Evolutionary conservation across 2,329 filamentous ascomycete species (phyloP), one percentile per base, ranked within the genome.

Genomic region (Akanthomyces dipterigenus): DNA sequence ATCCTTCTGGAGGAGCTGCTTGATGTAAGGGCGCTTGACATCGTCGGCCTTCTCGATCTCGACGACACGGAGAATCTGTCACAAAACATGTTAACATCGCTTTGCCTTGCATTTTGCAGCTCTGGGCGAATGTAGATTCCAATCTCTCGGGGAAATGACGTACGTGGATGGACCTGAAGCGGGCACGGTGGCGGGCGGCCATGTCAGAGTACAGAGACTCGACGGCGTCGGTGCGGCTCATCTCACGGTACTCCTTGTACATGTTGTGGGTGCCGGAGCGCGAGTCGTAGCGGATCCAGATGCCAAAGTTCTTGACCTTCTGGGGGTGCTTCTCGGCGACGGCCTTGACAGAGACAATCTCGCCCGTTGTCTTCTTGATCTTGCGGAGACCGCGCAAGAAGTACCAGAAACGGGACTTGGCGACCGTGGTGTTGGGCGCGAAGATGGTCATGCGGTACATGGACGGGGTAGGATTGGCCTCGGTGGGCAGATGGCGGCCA

Each of bases 171-270:
- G 91, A 96, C 82, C 95, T 88, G 87, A 99, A 99, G 75, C 95
- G 91, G 76, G 95, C 89, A 71, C 75, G 92, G 88, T 99, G 95
- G 79, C 95, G 91, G 80, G 96, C 93, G 72, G 95, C 92, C 95
- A 99, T 98, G 85, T 99, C 95, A 82, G 95, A 90, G 89, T 99
- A 99, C 77, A 99, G 88, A 71, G 93, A 82, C 82, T 98, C 90
- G 75, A 98, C 93, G 70, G 95, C 95, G 71, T 95, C 93, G 75
- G 89, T 90, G 81, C 95, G 87, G 78, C 90, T 93, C 87, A 98
- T 90, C 87, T 98, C 95, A 78, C 95, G 91, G 90, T 97, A 98
- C 89, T 99, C 95, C 89, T 98, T 98, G 91, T 99, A 99, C 95
- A 99, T 99, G 90, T 99, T 99, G 92, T 99, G 95, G 75, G 95